phyloP scores from a whole-genome alignment of 495 filamentous ascomycete genomes.

The Annulohypoxylon bovei region DNA sequence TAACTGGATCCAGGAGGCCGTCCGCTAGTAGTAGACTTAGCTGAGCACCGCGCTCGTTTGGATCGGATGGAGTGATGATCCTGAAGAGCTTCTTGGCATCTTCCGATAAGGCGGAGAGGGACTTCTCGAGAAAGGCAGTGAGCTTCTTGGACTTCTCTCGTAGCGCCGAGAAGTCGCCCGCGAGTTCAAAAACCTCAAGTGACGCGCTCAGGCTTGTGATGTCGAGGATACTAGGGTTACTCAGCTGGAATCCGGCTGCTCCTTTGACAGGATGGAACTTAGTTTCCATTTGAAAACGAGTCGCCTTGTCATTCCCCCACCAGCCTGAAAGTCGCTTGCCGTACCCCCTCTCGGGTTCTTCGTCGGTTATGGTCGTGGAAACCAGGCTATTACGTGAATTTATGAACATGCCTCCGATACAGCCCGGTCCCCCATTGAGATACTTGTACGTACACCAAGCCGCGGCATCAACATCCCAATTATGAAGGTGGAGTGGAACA shows the following conservation, averaged over 20 bases:
- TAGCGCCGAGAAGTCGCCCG: conserved; percentile 72
- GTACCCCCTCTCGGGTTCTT: conserved; percentile 54
- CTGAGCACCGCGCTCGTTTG: conserved; percentile 82
- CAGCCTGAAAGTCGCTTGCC: conserved; percentile 78
- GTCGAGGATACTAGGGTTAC: conserved; percentile 73
- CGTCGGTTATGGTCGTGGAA: conserved; percentile 50
- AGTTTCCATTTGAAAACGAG: conserved; percentile 82
- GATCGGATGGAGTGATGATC: conserved; percentile 83
- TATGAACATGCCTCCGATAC: conserved; percentile 87
- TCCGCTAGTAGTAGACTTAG: conserved; percentile 76
- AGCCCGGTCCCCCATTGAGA: conserved; percentile 88
- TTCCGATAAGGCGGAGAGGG: conserved; percentile 62
- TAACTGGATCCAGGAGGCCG: conserved; percentile 74
- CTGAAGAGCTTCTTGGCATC: conserved; percentile 65
- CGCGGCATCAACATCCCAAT: conserved; percentile 96
- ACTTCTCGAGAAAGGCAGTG: conserved; percentile 82
- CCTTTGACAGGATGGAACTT: conserved; percentile 77
- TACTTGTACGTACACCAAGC: conserved; percentile 99
- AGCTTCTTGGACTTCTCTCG: conserved; percentile 78
- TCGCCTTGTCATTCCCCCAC: conserved; percentile 86
- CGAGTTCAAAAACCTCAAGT: conserved; percentile 79
- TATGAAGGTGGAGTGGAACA: conserved; percentile 81
- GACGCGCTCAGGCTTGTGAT: conserved; percentile 77
- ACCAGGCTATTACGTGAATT: conserved; percentile 76
- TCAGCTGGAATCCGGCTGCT: conserved; percentile 75